Percentiles rank a stretch among this genome's conserved stretches.
These are phyloP conservation scores for Pyronema omphalodes DNA, from an alignment of 495 filamentous ascomycete genomes.

Conservation along the genomic window DNA sequence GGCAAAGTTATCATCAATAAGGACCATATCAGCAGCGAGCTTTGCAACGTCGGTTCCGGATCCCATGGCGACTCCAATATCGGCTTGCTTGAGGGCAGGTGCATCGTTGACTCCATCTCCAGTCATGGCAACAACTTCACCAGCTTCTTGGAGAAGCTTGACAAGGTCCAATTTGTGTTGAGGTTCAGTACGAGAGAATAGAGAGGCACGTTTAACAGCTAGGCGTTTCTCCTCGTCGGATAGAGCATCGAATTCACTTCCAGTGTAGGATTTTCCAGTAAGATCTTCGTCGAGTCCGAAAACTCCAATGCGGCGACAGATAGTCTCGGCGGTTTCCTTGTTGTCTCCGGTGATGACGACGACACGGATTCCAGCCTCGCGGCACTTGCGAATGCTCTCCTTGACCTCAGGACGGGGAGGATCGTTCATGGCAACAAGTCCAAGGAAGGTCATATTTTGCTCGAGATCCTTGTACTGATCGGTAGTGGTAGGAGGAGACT, in stretches of 20 bases:
- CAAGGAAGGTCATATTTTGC: slow-evolving; percentile 81
- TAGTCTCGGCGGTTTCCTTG: slow-evolving; percentile 89
- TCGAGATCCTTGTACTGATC: slow-evolving; percentile 72
- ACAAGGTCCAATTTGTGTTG: slow-evolving; percentile 90
- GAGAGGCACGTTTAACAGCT: slow-evolving; percentile 65
- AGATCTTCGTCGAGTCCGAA: slow-evolving; percentile 72
- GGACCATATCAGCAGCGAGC: slow-evolving; percentile 94
- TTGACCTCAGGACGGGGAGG: slow-evolving; percentile 90
- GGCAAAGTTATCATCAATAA: slow-evolving; percentile 97
- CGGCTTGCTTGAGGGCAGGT: slow-evolving; percentile 91
- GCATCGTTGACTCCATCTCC: slow-evolving; percentile 99
- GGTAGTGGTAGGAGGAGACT: too few relatives aligned
- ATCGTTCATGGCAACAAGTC: slow-evolving; percentile 91
- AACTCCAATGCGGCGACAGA: slow-evolving; percentile 91
- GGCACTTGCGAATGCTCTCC: slow-evolving; percentile 70
- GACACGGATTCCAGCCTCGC: slow-evolving; percentile 83
- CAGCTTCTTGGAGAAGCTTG: slow-evolving; percentile 79
- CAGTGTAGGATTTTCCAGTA: slow-evolving; percentile 82
- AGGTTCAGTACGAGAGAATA: slow-evolving; percentile 97
- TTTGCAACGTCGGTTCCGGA: slow-evolving; percentile 95
- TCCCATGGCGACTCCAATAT: slow-evolving; percentile 98
- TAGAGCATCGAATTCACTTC: slow-evolving; percentile 80
- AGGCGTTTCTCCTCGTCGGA: slow-evolving; percentile 59
- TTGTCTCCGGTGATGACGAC: slow-evolving; percentile 98
- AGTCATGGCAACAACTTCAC: slow-evolving; percentile 98